phyloP scores from a whole-genome alignment of 2,329 filamentous ascomycete species.

The Beauveria medogensis region DNA sequence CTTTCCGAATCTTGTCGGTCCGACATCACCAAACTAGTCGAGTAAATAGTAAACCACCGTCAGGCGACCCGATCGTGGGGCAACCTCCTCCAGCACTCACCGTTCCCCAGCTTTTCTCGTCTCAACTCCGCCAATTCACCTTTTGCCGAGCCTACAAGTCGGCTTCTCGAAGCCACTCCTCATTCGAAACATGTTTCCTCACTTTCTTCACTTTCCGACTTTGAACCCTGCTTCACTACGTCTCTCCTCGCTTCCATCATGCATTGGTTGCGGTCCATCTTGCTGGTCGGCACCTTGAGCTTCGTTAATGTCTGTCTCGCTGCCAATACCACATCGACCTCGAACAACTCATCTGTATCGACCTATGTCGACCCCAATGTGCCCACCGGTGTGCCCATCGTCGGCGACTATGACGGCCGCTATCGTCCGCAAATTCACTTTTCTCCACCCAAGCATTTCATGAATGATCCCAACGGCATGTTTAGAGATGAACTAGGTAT shows the following conservation, averaged over 20 bases:
- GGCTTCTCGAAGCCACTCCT: no score
- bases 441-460: slow-evolving; percentile 43
- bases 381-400: slow-evolving; percentile 17
- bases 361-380: slow-evolving; percentile 13
- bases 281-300: slow-evolving; percentile 6
- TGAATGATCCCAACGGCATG: slow-evolving; percentile 60
- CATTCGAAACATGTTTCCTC: not conserved
- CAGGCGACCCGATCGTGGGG: slow-evolving; percentile 1
- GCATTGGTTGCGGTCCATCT: slow-evolving; percentile 10
- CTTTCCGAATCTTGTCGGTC: not conserved
- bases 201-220: no score
- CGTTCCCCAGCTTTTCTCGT: not conserved
- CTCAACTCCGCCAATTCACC: not conserved
- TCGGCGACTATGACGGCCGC: slow-evolving; percentile 20
- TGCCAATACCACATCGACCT: not conserved
- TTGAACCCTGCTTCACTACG: not conserved
- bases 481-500: slow-evolving; percentile 48
- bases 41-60: not conserved
- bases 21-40: not conserved
- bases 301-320: slow-evolving; percentile 4
- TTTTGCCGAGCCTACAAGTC: not conserved
- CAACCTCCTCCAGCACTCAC: not conserved
- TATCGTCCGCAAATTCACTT: slow-evolving; percentile 48
- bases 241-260: slow-evolving; percentile 1
- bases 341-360: not conserved